Base-by-base conservation (phyloP, 2,329 filamentous ascomycete genomes). In the Pseudocercospora vitis region DNA sequence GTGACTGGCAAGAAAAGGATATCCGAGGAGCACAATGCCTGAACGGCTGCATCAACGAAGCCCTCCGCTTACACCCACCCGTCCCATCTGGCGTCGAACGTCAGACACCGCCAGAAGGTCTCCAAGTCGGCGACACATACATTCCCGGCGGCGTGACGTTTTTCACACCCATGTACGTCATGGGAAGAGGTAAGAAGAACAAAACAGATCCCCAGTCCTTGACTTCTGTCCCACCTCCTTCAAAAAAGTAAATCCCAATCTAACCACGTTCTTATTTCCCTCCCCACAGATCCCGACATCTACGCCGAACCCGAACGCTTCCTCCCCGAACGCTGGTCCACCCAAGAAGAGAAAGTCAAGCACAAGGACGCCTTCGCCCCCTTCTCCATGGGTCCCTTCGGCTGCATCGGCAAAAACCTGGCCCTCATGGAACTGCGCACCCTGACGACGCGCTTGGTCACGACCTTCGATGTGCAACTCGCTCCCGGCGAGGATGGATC, bases 21-120 rank as follows among this genome's bases (percentile, higher is more conserved):
- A 58, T 62, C 47, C 60, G 55, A 31, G 56, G 52, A 35, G 62
- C 52, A 49, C 55, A 62, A 7, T 63, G 68, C 18, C 64, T 76
- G 18, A 71, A 74, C 53, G 60, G 58, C 9, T 63, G 60, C 50
- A 63, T 76, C 64, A 70, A 76, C 50, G 75, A 78, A 55, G 64
- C 73, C 1, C 61, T 76, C 3, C 69, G 75, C n/a, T 62, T 77
- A 3, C 66, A 74, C 48, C 73, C 75, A 4, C 65, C 73, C 0
- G 69, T 74, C 1, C 70, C 72, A 1, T 66, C 65, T 6, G 71
- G 68, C 1, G 46, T 73, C 19, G 62, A 64, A 24, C 64, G 75
- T 3, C 44, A 68, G 9, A 74, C 73, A 1, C 73, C 73, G 6
- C 46, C 69, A 14, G 63, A 71, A 48, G 74, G 74, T 16, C 60